These are phyloP conservation scores for Fusarium zealandicum DNA, from an alignment of 2,329 filamentous ascomycete genomes.

Conservation along the genomic window DNA sequence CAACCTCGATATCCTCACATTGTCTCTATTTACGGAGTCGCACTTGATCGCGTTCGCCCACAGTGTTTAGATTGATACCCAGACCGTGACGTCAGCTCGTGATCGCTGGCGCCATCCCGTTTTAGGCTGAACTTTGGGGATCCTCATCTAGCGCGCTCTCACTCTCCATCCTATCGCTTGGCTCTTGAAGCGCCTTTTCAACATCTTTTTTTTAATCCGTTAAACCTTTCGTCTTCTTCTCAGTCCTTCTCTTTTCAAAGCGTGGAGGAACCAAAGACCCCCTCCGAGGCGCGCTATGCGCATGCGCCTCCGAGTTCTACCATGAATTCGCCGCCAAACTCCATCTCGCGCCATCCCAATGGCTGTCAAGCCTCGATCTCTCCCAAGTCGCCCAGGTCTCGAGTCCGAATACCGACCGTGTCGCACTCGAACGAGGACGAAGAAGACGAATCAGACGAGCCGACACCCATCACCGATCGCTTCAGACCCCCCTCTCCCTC, in stretches of 20 bases:
- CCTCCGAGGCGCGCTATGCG: conserved; percentile 14
- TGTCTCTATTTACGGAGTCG: neutral
- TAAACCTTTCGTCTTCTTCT: neutral
- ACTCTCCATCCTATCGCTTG: conserved; percentile 16
- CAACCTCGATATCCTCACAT: neutral
- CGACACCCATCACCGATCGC: neutral
- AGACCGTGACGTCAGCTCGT: conserved; percentile 25
- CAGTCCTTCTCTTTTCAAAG: neutral
- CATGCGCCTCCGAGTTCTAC: conserved; percentile 6
- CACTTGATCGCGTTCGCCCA: neutral
- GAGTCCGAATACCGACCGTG: conserved; percentile 10
- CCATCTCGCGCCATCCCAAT: conserved; percentile 21
- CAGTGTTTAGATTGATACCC: conserved; percentile 8
- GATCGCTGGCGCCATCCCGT: conserved; percentile 19
- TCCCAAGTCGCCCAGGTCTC: neutral
- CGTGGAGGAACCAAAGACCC: neutral
- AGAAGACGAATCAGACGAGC: neutral
- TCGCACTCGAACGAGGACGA: neutral
- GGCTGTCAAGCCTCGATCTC: conserved; percentile 1
- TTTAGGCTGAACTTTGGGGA: conserved; percentile 1
- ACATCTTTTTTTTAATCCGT: neutral
- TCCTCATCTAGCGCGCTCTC: conserved; percentile 12
- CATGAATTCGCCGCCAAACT: conserved; percentile 41
- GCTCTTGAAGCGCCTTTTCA: neutral
- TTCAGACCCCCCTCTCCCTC: conserved; percentile 41